Evolutionary conservation across 441 rosid species (phyloP), one percentile per base, ranked within the genome.

Genomic region (Euphorbia celastroides): DNA sequence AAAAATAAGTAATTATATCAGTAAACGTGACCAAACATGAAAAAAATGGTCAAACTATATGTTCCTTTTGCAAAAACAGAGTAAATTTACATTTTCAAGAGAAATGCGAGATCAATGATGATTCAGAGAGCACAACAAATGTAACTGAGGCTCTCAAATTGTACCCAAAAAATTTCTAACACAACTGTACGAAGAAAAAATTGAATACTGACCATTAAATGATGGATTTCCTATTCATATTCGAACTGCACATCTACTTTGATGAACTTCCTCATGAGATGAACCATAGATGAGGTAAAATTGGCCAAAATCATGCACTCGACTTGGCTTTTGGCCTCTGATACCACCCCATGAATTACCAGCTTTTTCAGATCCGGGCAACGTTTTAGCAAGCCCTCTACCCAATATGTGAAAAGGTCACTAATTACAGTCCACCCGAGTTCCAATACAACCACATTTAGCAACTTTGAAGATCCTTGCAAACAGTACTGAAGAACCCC

Each of bases 391-490:
- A 86, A 62, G 69, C 74, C 92, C 60, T 86, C 85, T 0, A 89
- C 82, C 90, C 91, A 86, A 34, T 79, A 78, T 7, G 88, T 71
- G 78, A 86, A 88, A 41, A 78, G 81, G 66, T 89, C 90, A 34
- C 72, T 86, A 20, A 88, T 78, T 64, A 80, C 75, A n/a, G 82
- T 77, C 95, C 96, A 88, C 41, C 95, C 95, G 6, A 92, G 86
- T 81, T 89, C 96, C 82, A 89, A 36, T 19, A 80, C 80, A 34
- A 70, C 77, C 72, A 89, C 87, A 60, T 81, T 81, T 75, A 84
- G 84, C 71, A 89, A 62, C 54, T 52, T 66, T 19, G 82, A 76
- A 57, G 77, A 73, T 52, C 96, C 92, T 76, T 84, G 87, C 66
- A 81, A 72, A 52, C 87, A 82, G 72, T 88, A 83, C 34, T 79